Conservation (phyloP, 805 yeast genomes). For the Yamadazyma tumulicola region DNA sequence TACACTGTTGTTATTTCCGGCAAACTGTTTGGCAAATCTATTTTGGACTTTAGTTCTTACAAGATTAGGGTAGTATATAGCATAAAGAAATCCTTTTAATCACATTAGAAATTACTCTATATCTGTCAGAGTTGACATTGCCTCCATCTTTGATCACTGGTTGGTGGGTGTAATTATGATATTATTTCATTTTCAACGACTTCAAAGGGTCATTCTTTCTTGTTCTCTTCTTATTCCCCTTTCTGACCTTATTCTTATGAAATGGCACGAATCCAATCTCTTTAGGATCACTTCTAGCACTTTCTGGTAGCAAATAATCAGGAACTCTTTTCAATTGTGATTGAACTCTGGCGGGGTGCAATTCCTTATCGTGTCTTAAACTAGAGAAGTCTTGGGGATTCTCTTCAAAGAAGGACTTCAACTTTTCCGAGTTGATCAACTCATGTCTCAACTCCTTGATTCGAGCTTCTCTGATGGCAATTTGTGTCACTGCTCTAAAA, state of each 20-base stretch:
- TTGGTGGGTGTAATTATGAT: too few relatives aligned
- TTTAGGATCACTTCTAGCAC: conserved; percentile 54
- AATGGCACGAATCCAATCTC: conserved; percentile 74
- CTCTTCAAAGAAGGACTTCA: conserved; percentile 93
- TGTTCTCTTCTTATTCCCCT: conserved; percentile 33
- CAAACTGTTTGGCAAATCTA: conserved; percentile 54
- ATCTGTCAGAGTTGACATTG: too few relatives aligned
- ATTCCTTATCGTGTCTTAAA: conserved; percentile 86
- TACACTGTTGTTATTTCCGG: conserved; percentile 50
- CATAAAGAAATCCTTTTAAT: too few relatives aligned
- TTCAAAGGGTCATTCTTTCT: conserved; percentile 65
- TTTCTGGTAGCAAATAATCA: conserved; percentile 81
- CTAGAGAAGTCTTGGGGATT: conserved; percentile 91
- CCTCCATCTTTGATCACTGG: too few relatives aligned
- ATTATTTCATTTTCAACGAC: conserved; percentile 25
- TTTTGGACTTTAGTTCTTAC: conserved; percentile 55
- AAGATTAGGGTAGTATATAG: conserved; percentile 15
- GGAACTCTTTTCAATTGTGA: conserved; percentile 89
- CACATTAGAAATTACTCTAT: too few relatives aligned
- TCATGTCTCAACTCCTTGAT: conserved; percentile 85
- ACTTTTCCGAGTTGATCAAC: conserved; percentile 79
- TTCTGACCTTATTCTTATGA: conserved; percentile 48
- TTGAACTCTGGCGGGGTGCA: conserved; percentile 80
- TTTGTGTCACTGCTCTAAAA: conserved; percentile 87
- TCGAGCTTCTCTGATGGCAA: conserved; percentile 90